phyloP scores from a whole-genome alignment of 371 early-diverging fungal species.

The Rhizomucor miehei region DNA sequence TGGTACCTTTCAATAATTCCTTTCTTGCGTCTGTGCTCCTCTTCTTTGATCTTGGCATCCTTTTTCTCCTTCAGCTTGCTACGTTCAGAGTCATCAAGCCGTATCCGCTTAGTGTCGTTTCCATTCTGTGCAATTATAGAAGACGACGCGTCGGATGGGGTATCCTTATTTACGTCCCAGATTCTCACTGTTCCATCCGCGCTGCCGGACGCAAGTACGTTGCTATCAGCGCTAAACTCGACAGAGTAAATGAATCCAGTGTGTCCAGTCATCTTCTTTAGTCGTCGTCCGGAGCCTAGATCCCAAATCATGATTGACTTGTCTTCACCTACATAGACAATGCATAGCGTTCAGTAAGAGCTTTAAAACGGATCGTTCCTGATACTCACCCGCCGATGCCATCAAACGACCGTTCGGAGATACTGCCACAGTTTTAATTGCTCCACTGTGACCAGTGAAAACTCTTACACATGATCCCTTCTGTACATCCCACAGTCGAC shows the following conservation, averaged over 20 bases:
- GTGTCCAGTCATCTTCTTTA: constrained; percentile 87
- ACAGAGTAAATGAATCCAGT: constrained; percentile 85
- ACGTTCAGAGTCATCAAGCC: constrained; percentile 27
- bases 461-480: constrained; percentile 91
- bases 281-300: constrained; percentile 81
- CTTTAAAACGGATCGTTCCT: neutral
- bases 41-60: constrained; percentile 20
- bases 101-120: constrained; percentile 29
- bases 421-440: constrained; percentile 87
- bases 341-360: neutral
- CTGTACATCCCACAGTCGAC: constrained; percentile 97
- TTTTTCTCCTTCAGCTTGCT: constrained; percentile 23
- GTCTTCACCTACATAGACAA: constrained; percentile 70
- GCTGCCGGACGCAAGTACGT: constrained; percentile 84
- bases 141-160: constrained; percentile 17
- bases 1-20: constrained; percentile 37
- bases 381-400: constrained; percentile 78
- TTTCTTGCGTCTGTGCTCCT: constrained; percentile 26
- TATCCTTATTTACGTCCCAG: constrained; percentile 88
- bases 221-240: constrained; percentile 83
- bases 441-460: constrained; percentile 89
- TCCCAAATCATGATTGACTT: constrained; percentile 95
- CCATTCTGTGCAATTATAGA: constrained; percentile 7
- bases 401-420: constrained; percentile 94
- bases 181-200: constrained; percentile 92